phyloP scores from a whole-genome alignment of 2,329 filamentous ascomycete species.

The Trichoderma polysporum region DNA sequence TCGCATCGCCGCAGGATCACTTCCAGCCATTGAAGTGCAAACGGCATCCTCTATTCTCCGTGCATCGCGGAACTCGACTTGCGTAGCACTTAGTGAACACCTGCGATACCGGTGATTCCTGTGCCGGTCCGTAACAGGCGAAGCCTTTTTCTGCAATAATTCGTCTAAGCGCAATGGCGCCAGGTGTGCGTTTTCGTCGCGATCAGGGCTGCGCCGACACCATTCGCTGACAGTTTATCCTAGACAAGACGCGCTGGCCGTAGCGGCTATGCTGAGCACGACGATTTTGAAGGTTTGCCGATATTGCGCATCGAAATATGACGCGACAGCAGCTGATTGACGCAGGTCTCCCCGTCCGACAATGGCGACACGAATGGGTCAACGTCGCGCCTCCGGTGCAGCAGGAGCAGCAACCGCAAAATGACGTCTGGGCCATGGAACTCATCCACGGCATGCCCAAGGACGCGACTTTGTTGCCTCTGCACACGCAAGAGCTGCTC shows the following conservation, averaged over 20 bases:
- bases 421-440: constrained; percentile 72
- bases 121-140: not conserved
- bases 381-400: constrained; percentile 65
- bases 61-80: not conserved
- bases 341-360: constrained; percentile 79
- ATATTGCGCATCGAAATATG: not conserved
- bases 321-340: constrained; percentile 26
- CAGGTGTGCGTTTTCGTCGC: constrained; percentile 35
- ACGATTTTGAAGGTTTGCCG: constrained; percentile 57
- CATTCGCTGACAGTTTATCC: constrained; percentile 23
- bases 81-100: not conserved
- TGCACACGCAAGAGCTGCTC: constrained; percentile 79
- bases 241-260: constrained; percentile 59
- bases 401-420: constrained; percentile 61
- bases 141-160: not conserved
- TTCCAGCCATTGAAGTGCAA: not conserved
- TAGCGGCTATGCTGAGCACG: constrained; percentile 57
- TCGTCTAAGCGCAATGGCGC: constrained; percentile 38
- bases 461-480: constrained; percentile 73
- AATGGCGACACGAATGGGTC: constrained; percentile 77
- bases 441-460: constrained; percentile 79
- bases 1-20: not conserved
- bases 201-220: not conserved
- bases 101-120: not conserved
- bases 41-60: too few species aligned